Percentiles rank a stretch among this genome's conserved stretches.
Evolutionary conservation across 2,329 filamentous ascomycete genomes (phyloP).

Genomic region (Talaromyces sp.): DNA sequence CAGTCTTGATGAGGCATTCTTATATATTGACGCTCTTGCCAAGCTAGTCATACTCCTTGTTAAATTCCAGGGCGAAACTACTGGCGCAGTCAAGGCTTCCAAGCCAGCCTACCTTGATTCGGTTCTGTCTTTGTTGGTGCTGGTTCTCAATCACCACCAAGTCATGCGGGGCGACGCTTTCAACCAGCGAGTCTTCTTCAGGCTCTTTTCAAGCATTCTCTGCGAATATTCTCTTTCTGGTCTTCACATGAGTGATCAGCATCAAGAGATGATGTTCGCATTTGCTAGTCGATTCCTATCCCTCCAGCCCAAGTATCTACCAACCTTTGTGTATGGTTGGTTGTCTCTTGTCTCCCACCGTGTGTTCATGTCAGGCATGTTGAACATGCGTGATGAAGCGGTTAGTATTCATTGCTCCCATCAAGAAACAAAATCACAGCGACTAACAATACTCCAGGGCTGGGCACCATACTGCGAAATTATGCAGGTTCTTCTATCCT

Average conservation of each 20-base stretch:
- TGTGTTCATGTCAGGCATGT: slow-evolving; percentile 73
- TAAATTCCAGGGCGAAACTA: slow-evolving; percentile 63
- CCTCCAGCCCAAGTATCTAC: slow-evolving; percentile 72
- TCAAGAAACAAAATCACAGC: background rate
- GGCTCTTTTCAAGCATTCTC: slow-evolving; percentile 78
- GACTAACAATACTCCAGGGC: slow-evolving; percentile 45
- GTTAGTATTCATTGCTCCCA: slow-evolving; percentile 23
- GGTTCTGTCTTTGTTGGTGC: slow-evolving; percentile 69
- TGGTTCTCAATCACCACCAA: slow-evolving; percentile 84
- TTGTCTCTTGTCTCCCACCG: slow-evolving; percentile 77
- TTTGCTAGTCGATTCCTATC: slow-evolving; percentile 69
- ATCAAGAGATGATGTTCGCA: slow-evolving; percentile 67
- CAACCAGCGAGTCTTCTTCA: slow-evolving; percentile 86
- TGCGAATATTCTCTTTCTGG: slow-evolving; percentile 65
- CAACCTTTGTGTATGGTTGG: slow-evolving; percentile 84
- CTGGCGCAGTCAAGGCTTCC: slow-evolving; percentile 56
- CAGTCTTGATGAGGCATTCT: slow-evolving; percentile 58
- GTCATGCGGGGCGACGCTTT: slow-evolving; percentile 75
- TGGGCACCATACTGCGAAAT: slow-evolving; percentile 74
- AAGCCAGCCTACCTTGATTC: slow-evolving; percentile 73
- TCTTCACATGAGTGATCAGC: slow-evolving; percentile 57
- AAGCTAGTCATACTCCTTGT: slow-evolving; percentile 75
- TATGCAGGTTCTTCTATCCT: slow-evolving; percentile 66
- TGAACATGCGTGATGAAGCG: slow-evolving; percentile 62
- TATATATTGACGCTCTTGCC: slow-evolving; percentile 74